These are phyloP conservation scores for Fusarium verrucosum DNA, from an alignment of 2,329 filamentous ascomycete genomes.

Conservation along the genomic window DNA sequence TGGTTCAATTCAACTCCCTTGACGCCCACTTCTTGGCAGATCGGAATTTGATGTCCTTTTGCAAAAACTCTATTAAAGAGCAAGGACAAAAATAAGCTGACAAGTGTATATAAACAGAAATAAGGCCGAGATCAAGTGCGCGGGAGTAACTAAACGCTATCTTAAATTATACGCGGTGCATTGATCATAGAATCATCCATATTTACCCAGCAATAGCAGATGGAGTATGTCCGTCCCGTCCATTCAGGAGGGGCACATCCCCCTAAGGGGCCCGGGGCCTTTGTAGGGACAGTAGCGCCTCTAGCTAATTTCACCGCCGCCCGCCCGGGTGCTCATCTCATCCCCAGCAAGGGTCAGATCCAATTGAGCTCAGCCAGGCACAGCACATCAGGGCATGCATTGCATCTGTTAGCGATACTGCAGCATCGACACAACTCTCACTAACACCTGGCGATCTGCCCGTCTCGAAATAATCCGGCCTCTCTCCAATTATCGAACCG, in stretches of 20 bases:
- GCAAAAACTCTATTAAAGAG: not conserved
- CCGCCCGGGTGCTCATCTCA: slow-evolving; percentile 24
- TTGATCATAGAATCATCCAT: slow-evolving; percentile 4
- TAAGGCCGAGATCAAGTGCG: not conserved
- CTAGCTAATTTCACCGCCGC: slow-evolving; percentile 37
- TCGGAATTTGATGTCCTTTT: slow-evolving; percentile 10
- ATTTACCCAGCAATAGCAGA: slow-evolving; percentile 6
- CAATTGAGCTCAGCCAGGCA: slow-evolving; percentile 14
- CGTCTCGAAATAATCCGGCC: slow-evolving; percentile 7
- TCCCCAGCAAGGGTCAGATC: slow-evolving; percentile 17
- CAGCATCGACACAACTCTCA: not conserved
- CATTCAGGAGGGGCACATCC: slow-evolving; percentile 32
- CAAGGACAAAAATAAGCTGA: not conserved
- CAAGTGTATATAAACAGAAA: not conserved
- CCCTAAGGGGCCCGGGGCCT: slow-evolving; percentile 32
- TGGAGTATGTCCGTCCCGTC: slow-evolving; percentile 9
- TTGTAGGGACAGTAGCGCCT: slow-evolving; percentile 19
- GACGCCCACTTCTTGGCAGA: slow-evolving; percentile 16
- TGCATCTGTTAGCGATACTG: slow-evolving; percentile 19
- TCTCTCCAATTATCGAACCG: slow-evolving; percentile 40
- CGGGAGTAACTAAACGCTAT: not conserved
- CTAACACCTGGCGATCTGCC: slow-evolving; percentile 25
- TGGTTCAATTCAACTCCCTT: slow-evolving; percentile 12
- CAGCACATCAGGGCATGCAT: no score
- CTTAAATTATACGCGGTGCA: slow-evolving; percentile 8